Evolutionary conservation across 139 green algal genomes (phyloP).

Genomic region (Monoraphidium neglectum): DNA sequence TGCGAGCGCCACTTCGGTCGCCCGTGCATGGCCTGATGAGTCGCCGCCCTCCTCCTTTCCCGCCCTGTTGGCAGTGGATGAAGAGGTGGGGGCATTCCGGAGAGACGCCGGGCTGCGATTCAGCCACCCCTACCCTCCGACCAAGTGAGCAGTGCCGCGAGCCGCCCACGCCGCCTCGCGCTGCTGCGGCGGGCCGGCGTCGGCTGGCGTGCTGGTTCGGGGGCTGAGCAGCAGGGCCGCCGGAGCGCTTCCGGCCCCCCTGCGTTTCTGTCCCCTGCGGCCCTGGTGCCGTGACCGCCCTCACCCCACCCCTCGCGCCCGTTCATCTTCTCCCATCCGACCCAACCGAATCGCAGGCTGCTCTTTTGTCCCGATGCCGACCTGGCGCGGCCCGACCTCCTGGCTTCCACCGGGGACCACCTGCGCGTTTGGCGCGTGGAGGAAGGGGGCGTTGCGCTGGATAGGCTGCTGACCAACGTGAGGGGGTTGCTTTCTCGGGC

Average conservation of each 20-base stretch:
- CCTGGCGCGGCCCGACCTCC: constrained; percentile 73
- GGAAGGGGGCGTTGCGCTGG: constrained; percentile 73
- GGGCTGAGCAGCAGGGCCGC: too few species aligned
- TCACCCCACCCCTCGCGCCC: background rate
- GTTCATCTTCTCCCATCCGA: constrained; percentile 62
- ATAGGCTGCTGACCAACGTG: constrained; percentile 73
- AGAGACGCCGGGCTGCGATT: constrained; percentile 72
- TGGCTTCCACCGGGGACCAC: constrained; percentile 92
- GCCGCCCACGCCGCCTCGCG: background rate
- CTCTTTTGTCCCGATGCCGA: constrained; percentile 82
- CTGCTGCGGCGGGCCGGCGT: too few species aligned
- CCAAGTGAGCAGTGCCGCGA: constrained; percentile 55
- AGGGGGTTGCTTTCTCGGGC: background rate
- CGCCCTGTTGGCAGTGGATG: constrained; percentile 67
- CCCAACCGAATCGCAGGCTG: constrained; percentile 87
- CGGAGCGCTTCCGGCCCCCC: too few species aligned
- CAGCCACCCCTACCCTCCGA: constrained; percentile 91
- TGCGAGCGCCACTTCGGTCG: too few species aligned
- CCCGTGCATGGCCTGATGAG: too few species aligned
- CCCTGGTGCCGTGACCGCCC: too few species aligned
- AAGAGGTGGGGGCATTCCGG: constrained; percentile 71
- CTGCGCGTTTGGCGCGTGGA: constrained; percentile 90
- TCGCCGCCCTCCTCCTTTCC: background rate
- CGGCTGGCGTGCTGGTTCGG: too few species aligned
- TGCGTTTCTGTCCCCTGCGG: too few species aligned